Percentiles rank a stretch among this genome's conserved stretches.
Evolutionary conservation across 2,329 filamentous ascomycete genomes (phyloP).

Genomic region (Akanthomyces lecanii): DNA sequence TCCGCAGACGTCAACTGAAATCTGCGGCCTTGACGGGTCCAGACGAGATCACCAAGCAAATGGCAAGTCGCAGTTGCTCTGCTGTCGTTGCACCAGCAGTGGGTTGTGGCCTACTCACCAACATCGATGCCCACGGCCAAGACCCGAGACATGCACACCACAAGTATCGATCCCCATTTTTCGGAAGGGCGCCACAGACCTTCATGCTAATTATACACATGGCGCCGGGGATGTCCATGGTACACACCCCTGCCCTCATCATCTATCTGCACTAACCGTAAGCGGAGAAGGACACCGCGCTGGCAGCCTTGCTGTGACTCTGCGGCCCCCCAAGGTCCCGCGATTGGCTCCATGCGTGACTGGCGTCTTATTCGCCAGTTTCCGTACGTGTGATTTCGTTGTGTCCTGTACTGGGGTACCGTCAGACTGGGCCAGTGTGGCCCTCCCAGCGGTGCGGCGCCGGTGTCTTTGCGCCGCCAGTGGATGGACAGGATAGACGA

Average conservation of each 20-base stretch:
- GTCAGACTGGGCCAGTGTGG: not conserved
- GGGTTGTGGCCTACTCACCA: not conserved
- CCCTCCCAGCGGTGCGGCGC: no score
- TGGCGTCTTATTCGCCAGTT: not conserved
- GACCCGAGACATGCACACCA: constrained; percentile 14
- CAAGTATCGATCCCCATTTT: constrained; percentile 8
- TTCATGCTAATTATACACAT: constrained; percentile 15
- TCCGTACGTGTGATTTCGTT: not conserved
- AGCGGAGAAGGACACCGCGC: constrained; percentile 12
- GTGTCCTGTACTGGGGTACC: not conserved
- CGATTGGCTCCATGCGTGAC: not conserved
- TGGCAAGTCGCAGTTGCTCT: not conserved
- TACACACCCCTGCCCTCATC: not conserved
- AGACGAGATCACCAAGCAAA: not conserved
- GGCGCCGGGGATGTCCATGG: constrained; percentile 3
- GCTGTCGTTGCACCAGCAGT: constrained; percentile 9
- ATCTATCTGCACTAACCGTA: not conserved
- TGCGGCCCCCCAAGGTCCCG: not conserved
- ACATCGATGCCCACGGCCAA: constrained; percentile 7
- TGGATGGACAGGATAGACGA: constrained; percentile 12
- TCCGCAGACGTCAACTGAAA: not conserved
- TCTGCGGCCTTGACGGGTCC: not conserved
- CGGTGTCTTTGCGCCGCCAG: not conserved
- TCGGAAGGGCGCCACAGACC: not conserved
- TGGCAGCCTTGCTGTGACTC: constrained; percentile 9